phyloP scores from a whole-genome alignment of 805 yeast genomes.

The Saccharomycopsis fodiens region DNA sequence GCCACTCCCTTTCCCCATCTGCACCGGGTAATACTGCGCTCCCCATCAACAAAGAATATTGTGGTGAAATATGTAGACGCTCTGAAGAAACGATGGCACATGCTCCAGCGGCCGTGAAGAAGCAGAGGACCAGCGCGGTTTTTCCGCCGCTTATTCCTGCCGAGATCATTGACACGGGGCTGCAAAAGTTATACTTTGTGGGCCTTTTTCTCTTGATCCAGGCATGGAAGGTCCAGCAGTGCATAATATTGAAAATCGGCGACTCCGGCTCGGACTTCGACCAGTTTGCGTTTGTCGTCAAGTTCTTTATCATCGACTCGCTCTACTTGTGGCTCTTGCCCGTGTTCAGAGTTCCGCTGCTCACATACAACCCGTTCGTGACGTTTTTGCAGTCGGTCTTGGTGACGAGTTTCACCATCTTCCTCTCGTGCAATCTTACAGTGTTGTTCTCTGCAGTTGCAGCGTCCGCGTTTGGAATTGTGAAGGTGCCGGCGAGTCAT shows the following conservation, averaged over 20 bases:
- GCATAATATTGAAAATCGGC: conserved; percentile 41
- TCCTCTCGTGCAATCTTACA: conserved; percentile 18
- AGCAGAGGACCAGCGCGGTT: neutral
- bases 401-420: conserved; percentile 17
- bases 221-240: conserved; percentile 75
- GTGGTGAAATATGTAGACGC: too few species aligned
- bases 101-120: too few species aligned
- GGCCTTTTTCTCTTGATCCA: conserved; percentile 69
- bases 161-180: conserved; percentile 58
- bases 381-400: conserved; percentile 25
- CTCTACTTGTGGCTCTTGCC: conserved; percentile 65
- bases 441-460: conserved; percentile 14
- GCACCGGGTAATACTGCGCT: too few species aligned
- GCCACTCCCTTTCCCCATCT: too few species aligned
- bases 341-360: conserved; percentile 64
- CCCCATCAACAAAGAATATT: too few species aligned
- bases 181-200: conserved; percentile 65
- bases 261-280: conserved; percentile 4
- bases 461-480: conserved; percentile 5
- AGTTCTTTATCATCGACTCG: conserved; percentile 70
- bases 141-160: conserved; percentile 50
- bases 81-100: too few species aligned
- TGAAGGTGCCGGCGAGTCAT: conserved; percentile 22
- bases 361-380: conserved; percentile 52
- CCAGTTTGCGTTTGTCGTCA: conserved; percentile 34